Conservation (phyloP, 805 yeast species). For the Suhomyces pyralidae region DNA sequence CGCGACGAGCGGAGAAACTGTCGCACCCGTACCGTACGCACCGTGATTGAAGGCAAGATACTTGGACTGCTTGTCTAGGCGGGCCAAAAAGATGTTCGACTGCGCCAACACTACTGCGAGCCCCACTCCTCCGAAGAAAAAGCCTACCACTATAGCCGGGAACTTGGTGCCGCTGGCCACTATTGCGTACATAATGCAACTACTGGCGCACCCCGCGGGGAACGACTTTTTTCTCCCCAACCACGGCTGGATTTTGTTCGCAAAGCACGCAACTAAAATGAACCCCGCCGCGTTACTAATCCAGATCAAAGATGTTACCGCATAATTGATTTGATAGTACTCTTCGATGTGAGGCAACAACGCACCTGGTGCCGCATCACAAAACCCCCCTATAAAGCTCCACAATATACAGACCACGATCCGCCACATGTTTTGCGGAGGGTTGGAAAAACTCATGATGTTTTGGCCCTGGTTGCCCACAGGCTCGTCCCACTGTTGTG, state of each 20-base stretch:
- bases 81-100: conserved; percentile 49
- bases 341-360: conserved; percentile 53
- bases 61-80: conserved; percentile 52
- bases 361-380: conserved; percentile 62
- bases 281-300: conserved; percentile 56
- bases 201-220: conserved; percentile 34
- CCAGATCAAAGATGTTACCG: conserved; percentile 59
- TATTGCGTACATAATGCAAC: conserved; percentile 42
- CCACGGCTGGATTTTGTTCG: conserved; percentile 40
- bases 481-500: background rate
- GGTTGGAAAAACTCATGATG: conserved; percentile 40
- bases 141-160: conserved; percentile 47
- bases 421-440: conserved; percentile 44
- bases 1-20: conserved; percentile 63
- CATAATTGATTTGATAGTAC: conserved; percentile 46
- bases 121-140: conserved; percentile 59
- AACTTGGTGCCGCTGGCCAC: conserved; percentile 49
- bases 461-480: background rate
- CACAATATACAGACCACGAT: conserved; percentile 39
- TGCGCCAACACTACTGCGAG: conserved; percentile 49
- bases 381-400: conserved; percentile 42
- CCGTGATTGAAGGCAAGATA: conserved; percentile 66
- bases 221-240: conserved; percentile 43
- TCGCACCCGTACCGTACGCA: conserved; percentile 69
- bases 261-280: conserved; percentile 47